Conservation (phyloP, 805 yeast species). For the Suhomyces faveliae region DNA sequence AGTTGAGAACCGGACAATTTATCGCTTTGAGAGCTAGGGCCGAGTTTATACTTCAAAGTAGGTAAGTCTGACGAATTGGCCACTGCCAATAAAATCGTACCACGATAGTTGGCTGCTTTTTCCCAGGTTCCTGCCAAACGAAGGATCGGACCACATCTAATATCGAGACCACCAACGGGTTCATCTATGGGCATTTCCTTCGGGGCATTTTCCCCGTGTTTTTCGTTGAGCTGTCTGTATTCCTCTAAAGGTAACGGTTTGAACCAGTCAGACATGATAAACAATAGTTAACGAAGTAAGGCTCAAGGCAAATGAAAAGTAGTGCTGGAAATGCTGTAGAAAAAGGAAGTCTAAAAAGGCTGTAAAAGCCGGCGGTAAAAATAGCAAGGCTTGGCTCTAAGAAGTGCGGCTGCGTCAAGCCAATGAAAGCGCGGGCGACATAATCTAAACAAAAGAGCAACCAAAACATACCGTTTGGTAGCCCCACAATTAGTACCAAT, state of each 20-base stretch:
- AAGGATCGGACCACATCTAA: conserved; percentile 76
- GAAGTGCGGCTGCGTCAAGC: not conserved
- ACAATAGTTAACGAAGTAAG: not conserved
- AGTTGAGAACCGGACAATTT: not conserved
- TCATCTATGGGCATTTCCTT: conserved; percentile 27
- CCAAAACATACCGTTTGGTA: not conserved
- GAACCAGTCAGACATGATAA: conserved; percentile 13
- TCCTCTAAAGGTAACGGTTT: conserved; percentile 29
- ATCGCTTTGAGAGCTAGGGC: conserved; percentile 20
- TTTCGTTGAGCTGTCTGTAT: conserved; percentile 27
- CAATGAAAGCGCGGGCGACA: not conserved
- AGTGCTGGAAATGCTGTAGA: not conserved
- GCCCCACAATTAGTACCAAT: not conserved
- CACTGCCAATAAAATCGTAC: conserved; percentile 63
- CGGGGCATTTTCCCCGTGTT: conserved; percentile 24
- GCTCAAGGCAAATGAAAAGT: not conserved
- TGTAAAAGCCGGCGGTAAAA: too few species aligned
- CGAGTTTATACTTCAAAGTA: conserved; percentile 32
- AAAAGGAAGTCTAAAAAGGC: not conserved
- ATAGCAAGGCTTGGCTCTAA: too few species aligned
- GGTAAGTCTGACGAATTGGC: conserved; percentile 30
- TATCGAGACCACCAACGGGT: conserved; percentile 31
- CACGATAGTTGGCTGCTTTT: conserved; percentile 56
- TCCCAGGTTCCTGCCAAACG: conserved; percentile 66
- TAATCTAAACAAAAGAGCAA: not conserved